These are phyloP conservation scores for Corylus heterophylla DNA, from an alignment of 306 rosid genomes.

Conservation along the genomic window DNA sequence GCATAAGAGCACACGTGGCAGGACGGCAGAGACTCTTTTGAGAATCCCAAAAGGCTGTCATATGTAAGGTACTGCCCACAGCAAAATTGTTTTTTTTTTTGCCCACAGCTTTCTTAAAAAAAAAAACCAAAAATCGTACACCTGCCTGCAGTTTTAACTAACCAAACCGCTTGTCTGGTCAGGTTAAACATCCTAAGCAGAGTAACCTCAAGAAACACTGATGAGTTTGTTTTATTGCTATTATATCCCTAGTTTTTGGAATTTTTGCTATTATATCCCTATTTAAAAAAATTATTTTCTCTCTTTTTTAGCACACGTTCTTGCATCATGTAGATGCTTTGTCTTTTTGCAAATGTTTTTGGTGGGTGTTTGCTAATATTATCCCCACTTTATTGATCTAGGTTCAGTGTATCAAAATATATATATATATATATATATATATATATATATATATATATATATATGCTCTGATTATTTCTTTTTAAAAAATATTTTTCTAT, in stretches of 20 bases:
- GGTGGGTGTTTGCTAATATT: not conserved
- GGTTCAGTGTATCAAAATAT: not conserved
- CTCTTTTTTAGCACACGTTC: slow-evolving; percentile 9
- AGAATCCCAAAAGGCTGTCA: not conserved
- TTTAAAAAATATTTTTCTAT: not conserved
- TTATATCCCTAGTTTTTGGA: not conserved
- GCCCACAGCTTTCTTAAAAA: slow-evolving; percentile 56
- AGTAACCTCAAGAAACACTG: too few species aligned
- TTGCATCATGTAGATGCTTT: slow-evolving; percentile 19
- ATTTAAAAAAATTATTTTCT: not conserved
- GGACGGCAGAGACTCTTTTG: not conserved
- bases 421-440: too few species aligned
- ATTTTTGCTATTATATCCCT: slow-evolving; percentile 20
- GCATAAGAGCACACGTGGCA: slow-evolving; percentile 17
- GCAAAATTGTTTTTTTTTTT: too few species aligned
- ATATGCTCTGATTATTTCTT: not conserved
- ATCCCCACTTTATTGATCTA: not conserved
- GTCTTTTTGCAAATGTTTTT: too few species aligned
- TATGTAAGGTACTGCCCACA: not conserved
- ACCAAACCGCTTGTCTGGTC: slow-evolving; percentile 13
- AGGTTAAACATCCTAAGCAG: slow-evolving; percentile 22
- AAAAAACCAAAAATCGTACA: not conserved
- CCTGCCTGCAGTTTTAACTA: slow-evolving; percentile 32
- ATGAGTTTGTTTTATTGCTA: too few species aligned
- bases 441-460: too few species aligned